These are phyloP conservation scores for Venturia carpophila DNA, from an alignment of 2,329 filamentous ascomycete species.

Conservation along the genomic window DNA sequence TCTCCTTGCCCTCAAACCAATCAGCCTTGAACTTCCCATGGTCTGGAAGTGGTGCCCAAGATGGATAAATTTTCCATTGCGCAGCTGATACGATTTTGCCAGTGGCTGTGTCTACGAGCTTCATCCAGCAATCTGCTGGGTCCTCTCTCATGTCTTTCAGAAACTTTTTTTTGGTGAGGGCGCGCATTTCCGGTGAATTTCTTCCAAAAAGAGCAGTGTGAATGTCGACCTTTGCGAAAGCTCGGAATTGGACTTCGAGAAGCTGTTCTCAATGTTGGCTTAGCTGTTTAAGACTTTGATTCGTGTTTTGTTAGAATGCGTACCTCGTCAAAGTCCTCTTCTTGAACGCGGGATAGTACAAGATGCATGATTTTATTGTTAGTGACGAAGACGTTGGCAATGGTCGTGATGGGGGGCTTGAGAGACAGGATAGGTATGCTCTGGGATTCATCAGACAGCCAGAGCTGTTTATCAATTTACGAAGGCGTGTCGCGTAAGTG, in stretches of 20 bases:
- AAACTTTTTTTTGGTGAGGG: constrained; percentile 19
- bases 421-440: not conserved
- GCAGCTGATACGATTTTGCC: constrained; percentile 26
- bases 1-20: constrained; percentile 15
- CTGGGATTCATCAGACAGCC: not conserved
- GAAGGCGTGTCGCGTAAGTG: not conserved
- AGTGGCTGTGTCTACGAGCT: constrained; percentile 24
- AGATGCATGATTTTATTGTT: constrained; percentile 16
- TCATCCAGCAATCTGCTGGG: constrained; percentile 26
- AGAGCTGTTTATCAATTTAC: not conserved
- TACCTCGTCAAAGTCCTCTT: constrained; percentile 20
- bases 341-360: constrained; percentile 15
- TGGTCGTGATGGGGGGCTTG: not conserved
- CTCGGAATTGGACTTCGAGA: constrained; percentile 18
- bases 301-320: not conserved
- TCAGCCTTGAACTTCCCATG: constrained; percentile 19
- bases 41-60: constrained; percentile 20
- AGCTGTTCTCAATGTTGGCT: not conserved
- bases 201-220: constrained; percentile 19
- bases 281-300: not conserved
- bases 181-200: constrained; percentile 17
- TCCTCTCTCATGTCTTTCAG: constrained; percentile 21
- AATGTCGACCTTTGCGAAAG: constrained; percentile 16
- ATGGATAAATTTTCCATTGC: constrained; percentile 27
- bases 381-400: not conserved